These are phyloP conservation scores for Umbellularia californica DNA, from an alignment of 164 flowering plant species.

Conservation along the genomic window DNA sequence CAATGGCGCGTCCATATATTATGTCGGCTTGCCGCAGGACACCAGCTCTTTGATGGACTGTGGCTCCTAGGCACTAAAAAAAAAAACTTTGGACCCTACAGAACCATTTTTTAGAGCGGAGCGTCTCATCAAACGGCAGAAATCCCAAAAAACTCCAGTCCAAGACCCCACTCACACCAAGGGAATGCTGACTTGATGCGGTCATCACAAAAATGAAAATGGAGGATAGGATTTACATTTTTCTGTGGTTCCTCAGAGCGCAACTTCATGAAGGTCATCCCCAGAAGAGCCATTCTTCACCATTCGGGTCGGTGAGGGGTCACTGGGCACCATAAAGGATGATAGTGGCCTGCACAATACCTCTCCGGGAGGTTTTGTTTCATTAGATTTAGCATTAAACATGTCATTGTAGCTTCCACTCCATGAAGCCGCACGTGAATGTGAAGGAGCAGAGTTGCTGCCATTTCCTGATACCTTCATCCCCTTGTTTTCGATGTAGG, in stretches of 20 bases:
- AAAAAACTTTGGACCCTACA: background rate
- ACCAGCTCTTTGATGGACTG: background rate
- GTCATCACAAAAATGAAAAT: background rate
- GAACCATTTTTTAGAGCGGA: background rate
- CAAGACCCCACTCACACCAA: background rate
- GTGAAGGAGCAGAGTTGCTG: constrained; percentile 28
- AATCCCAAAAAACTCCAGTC: background rate
- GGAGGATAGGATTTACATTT: background rate
- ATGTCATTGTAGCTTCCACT: constrained; percentile 52
- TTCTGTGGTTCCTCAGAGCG: constrained; percentile 36
- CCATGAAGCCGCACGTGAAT: constrained; percentile 84
- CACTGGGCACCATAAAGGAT: constrained; percentile 29
- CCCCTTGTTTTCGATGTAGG: constrained; percentile 14
- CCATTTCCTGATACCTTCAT: constrained; percentile 10
- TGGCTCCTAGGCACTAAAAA: background rate
- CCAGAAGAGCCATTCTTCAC: constrained; percentile 32
- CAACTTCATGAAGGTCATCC: constrained; percentile 76
- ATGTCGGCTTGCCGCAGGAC: background rate
- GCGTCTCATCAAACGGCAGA: background rate
- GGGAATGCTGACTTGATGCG: constrained; percentile 5
- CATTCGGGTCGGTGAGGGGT: constrained; percentile 19
- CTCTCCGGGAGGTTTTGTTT: constrained; percentile 42
- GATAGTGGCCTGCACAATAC: constrained; percentile 37
- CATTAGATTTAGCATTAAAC: constrained; percentile 20
- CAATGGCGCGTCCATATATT: background rate